Conservation (phyloP, 164 flowering plant species). For the Tinospora cordifolia region DNA sequence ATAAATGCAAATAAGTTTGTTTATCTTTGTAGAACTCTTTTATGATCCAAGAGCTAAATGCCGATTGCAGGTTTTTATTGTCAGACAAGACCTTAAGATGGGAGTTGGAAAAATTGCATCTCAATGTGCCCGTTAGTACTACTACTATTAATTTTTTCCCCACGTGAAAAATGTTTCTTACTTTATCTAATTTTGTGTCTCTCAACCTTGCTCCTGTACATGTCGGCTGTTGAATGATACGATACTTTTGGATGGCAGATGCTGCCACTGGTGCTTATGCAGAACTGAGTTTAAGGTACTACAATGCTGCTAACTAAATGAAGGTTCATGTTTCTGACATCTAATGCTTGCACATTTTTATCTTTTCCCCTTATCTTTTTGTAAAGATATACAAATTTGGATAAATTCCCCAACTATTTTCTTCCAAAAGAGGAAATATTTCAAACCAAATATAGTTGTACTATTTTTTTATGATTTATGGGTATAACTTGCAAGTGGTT, state of each 20-base stretch:
- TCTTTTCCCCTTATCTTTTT: background rate
- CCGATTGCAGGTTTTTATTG: conserved; percentile 75
- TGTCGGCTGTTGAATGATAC: conserved; percentile 3
- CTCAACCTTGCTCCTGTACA: background rate
- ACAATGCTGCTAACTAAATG: background rate
- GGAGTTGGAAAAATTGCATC: conserved; percentile 90
- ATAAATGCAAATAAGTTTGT: background rate
- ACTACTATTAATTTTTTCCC: background rate
- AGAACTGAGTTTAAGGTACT: conserved; percentile 72
- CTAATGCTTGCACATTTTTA: background rate
- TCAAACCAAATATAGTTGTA: no score
- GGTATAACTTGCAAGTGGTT: no score
- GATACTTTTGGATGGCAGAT: conserved; percentile 42
- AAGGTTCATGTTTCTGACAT: background rate
- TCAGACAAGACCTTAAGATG: conserved; percentile 92
- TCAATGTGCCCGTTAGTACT: conserved; percentile 94
- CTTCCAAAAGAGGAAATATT: no score
- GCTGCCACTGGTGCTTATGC: conserved; percentile 93
- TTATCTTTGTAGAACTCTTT: background rate
- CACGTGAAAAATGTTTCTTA: background rate
- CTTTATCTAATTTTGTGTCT: background rate
- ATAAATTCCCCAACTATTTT: background rate
- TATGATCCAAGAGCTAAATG: conserved; percentile 6
- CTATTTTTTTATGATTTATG: no score
- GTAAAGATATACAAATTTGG: background rate